Conservation (phyloP, 2,329 filamentous ascomycete genomes). For the Fusarium pininemorale region DNA sequence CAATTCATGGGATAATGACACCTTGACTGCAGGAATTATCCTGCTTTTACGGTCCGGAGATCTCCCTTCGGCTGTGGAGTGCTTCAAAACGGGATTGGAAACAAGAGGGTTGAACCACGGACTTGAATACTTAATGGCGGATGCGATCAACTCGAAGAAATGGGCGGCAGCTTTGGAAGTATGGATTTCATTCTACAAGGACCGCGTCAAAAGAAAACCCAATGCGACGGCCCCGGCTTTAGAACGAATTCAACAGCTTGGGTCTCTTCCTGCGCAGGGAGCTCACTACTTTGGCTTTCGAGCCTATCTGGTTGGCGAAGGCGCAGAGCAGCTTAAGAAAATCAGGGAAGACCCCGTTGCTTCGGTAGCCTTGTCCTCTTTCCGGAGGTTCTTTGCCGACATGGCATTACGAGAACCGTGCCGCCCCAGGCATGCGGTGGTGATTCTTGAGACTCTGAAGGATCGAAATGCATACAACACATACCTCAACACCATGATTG, state of each 20-base stretch:
- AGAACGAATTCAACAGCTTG: constrained; percentile 36
- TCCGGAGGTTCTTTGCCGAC: constrained; percentile 46
- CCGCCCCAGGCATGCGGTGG: constrained; percentile 45
- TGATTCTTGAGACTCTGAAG: constrained; percentile 53
- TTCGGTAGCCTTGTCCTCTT: constrained; percentile 35
- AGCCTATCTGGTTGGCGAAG: constrained; percentile 43
- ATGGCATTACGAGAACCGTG: constrained; percentile 48
- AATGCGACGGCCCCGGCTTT: constrained; percentile 7
- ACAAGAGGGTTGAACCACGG: constrained; percentile 48
- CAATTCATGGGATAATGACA: constrained; percentile 52
- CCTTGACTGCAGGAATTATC: constrained; percentile 53
- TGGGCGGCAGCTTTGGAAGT: constrained; percentile 51
- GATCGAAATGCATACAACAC: constrained; percentile 54
- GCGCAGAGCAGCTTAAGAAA: constrained; percentile 33
- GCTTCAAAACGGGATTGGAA: constrained; percentile 53
- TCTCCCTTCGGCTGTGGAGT: constrained; percentile 48
- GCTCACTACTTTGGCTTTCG: constrained; percentile 48
- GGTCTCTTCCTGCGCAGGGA: constrained; percentile 43
- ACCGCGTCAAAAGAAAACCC: constrained; percentile 16
- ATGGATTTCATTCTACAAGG: constrained; percentile 49
- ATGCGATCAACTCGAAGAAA: constrained; percentile 49
- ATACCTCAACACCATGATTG: constrained; percentile 52
- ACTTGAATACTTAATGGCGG: constrained; percentile 55
- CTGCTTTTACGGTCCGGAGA: constrained; percentile 55
- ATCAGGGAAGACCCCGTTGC: constrained; percentile 38